Evolutionary conservation across 768 basidiomycete species (phyloP).

Genomic region (Boletales sp.): DNA sequence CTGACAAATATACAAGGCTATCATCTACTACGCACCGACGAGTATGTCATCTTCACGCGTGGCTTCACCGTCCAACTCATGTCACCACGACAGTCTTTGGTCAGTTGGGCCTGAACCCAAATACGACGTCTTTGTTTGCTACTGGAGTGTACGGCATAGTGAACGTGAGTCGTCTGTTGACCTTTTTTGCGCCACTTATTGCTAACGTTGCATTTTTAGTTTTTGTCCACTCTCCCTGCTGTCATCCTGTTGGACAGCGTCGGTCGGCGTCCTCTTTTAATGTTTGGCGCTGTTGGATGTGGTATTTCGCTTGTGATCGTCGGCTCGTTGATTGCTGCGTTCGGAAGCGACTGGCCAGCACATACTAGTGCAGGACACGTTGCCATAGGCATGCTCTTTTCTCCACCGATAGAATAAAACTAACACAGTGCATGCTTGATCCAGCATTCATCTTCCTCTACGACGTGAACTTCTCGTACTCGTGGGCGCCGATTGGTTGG

Average conservation of each 20-base stretch:
- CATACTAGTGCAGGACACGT: constrained; percentile 25
- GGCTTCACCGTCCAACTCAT: constrained; percentile 8
- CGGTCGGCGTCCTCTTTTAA: constrained; percentile 38
- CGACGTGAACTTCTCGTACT: constrained; percentile 33
- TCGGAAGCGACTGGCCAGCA: constrained; percentile 26
- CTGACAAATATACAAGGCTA: constrained; percentile 17
- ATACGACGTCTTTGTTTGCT: constrained; percentile 40
- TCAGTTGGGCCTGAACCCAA: constrained; percentile 38
- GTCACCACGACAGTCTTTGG: constrained; percentile 33
- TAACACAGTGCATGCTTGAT: constrained; percentile 12
- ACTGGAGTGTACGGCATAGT: constrained; percentile 39
- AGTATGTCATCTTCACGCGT: constrained; percentile 10
- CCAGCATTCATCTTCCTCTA: constrained; percentile 40
- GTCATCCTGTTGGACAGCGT: constrained; percentile 35
- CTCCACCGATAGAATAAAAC: constrained; percentile 9
- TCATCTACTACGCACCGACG: constrained; percentile 27
- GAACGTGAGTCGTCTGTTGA: constrained; percentile 15
- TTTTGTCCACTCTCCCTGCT: constrained; percentile 34
- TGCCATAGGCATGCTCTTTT: constrained; percentile 26
- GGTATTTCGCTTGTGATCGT: constrained; percentile 26
- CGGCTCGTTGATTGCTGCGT: constrained; percentile 26
- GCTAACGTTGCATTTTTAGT: constrained; percentile 16
- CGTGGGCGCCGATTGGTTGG: constrained; percentile 31
- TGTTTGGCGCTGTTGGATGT: constrained; percentile 37
- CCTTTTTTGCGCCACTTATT: not conserved